Base-by-base conservation (phyloP, 1,284 basidiomycete genomes). In the Butyriboletus appendiculatus region DNA sequence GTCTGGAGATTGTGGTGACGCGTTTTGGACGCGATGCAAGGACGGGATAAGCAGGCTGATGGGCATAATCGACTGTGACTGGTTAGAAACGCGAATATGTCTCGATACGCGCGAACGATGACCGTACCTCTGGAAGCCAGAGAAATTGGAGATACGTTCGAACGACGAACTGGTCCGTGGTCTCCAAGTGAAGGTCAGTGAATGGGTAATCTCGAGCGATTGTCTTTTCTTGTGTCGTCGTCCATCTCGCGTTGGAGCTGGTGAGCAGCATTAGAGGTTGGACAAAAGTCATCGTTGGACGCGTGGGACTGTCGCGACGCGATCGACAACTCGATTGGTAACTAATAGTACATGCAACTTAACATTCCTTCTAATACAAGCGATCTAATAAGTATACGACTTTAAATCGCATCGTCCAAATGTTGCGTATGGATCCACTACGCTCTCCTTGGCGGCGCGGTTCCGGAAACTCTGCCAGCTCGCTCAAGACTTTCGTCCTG, bases 401-500 rank as follows among this genome's bases (percentile, higher is more conserved):
- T 43, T 35, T 5, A 14, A n/a, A n/a, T 34, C 33, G 30, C 22
- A 10, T 12, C 28, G n/a, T 18, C 12, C 26, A 28, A 38, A 5
- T 20, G n/a, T 28, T 24, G 20, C 2, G 28, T 34, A 7, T 32
- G 35, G 39, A 40, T 6, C 14, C 8, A 37, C 49, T 61, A 56
- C 34, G 18, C 52, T 33, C 39, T 48, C 32, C 48, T 60, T 10
- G 45, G 20, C 47, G 59, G 16, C 8, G 47, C 45, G 5, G 56
- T 37, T 16, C 60, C 59, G 33, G 67, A 59, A 26, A 78, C 79
- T 41, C 85, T 74, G 10, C 86, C 86, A 10, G 79, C 82, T 26
- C 95, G 80, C 72, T 98, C 95, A 48, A 92, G 76, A 24, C 74
- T 75, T 12, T 82, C 90, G 65, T 97, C 94, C 48, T 77, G 59